Evolutionary conservation across 2,329 filamentous ascomycete species (phyloP), one percentile per base, ranked within the genome.

Genomic region (Colletotrichum caudatum): DNA sequence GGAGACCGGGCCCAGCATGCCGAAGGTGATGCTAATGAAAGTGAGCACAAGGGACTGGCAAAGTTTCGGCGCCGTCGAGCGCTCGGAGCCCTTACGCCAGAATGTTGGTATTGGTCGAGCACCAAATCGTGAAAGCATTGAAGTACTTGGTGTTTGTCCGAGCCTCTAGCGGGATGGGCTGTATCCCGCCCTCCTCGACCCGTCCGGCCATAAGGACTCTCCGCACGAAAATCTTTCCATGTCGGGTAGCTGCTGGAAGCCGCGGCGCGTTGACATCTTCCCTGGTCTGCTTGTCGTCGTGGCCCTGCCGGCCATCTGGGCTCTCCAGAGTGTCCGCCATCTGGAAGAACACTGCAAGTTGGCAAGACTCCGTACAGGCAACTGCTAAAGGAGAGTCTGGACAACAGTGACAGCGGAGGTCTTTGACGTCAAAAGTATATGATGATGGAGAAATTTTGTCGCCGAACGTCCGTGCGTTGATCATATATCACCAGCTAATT

Each of bases 1-100:
- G 50, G 82, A 83, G 29, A 83, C 76, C 5, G 84, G 83, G 2
- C 84, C 84, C 7, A 82, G 78, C 80, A 86, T 85, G 44, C 85
- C 84, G 60, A 84, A 33, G 78, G 76, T 76, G 41, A 77, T 82
- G 23, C 85, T 82, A 12, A 14, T 2, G 20, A 44, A 44, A 7
- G 41, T 74, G 12, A 67, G 64, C 60, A 23, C 11, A 53, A n/a
- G 8, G 12, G 20, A 23, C 37, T 16, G 41, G 16, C 51, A 48
- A 6, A 12, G 9, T 9, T 23, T 5, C 11, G 4, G 35, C 3
- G 5, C 23, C 9, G 11, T 7, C 7, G 41, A 41, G 7, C 8
- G 1, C 9, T 37, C 12, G 6, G 39, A 9, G 26, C 74, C 74
- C 79, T 76, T 62, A 80, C 79, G 78, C 75, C 57, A 80, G 68